phyloP scores from a whole-genome alignment of 805 yeast species.

The Candida loeiensis region DNA sequence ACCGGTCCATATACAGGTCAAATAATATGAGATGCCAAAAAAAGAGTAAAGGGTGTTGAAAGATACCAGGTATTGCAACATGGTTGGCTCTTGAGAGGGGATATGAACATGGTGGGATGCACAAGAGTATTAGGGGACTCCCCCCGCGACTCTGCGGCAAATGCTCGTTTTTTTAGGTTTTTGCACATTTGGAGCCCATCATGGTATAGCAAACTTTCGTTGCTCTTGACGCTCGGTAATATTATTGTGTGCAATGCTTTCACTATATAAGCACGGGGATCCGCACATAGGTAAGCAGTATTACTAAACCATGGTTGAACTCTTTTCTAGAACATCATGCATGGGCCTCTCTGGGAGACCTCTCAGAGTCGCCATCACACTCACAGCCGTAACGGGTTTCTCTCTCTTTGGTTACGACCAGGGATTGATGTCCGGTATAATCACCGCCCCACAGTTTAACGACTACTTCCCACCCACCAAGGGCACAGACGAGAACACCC shows the following conservation, averaged over 20 bases:
- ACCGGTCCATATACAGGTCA: too few relatives aligned
- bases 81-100: too few relatives aligned
- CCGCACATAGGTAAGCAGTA: too few relatives aligned
- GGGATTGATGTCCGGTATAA: conserved; percentile 44
- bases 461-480: conserved; percentile 38
- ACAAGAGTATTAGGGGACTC: too few relatives aligned
- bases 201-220: not conserved
- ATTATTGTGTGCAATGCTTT: not conserved
- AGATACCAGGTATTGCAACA: too few relatives aligned
- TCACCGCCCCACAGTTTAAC: conserved; percentile 37
- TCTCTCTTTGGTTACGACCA: conserved; percentile 34
- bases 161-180: not conserved
- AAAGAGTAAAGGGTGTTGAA: too few relatives aligned
- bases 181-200: not conserved
- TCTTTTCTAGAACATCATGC: conserved; percentile 39
- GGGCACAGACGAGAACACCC: conserved; percentile 11
- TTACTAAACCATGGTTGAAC: conserved; percentile 5
- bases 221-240: conserved; percentile 1
- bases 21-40: too few relatives aligned
- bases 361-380: conserved; percentile 29
- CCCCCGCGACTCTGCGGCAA: not conserved
- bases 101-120: too few relatives aligned
- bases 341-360: conserved; percentile 54
- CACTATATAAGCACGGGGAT: conserved; percentile 1
- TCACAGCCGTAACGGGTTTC: conserved; percentile 28